Conservation (phyloP, 306 rosid genomes). For the Begonia fuchsioides region DNA sequence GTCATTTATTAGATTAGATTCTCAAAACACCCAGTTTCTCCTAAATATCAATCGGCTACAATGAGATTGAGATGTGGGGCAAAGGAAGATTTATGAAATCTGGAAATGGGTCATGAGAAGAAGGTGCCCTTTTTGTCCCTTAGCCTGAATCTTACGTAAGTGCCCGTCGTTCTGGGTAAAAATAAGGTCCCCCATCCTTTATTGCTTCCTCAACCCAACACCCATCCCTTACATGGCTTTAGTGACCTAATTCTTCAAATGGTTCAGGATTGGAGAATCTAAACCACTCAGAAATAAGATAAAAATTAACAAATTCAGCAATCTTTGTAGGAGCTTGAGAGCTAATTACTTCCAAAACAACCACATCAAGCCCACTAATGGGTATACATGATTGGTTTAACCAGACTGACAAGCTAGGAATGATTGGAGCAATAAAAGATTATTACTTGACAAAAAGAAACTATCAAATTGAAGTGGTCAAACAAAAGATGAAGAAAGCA, state of each 20-base stretch:
- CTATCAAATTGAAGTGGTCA: too few relatives aligned
- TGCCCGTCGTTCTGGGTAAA: conserved; percentile 65
- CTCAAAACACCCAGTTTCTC: conserved; percentile 3
- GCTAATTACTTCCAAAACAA: too few relatives aligned
- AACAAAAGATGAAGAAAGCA: too few relatives aligned
- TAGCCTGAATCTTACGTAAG: conserved; percentile 42
- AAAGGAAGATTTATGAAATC: conserved; percentile 52
- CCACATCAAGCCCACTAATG: too few relatives aligned
- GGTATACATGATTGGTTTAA: neutral
- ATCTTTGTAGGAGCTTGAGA: too few relatives aligned
- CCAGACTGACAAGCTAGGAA: neutral
- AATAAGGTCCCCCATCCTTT: conserved; percentile 44
- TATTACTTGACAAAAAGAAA: too few relatives aligned
- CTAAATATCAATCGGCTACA: conserved; percentile 15
- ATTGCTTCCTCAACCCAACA: conserved; percentile 35
- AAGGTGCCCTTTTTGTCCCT: conserved; percentile 66
- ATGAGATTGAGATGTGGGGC: conserved; percentile 22
- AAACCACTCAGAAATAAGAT: too few relatives aligned
- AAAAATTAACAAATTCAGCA: too few relatives aligned
- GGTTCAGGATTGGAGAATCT: too few relatives aligned
- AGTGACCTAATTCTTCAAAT: too few relatives aligned
- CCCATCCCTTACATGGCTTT: conserved; percentile 7
- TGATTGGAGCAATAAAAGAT: too few relatives aligned
- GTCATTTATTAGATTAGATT: conserved; percentile 1
- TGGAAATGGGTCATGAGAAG: conserved; percentile 40